Evolutionary conservation across 768 basidiomycete genomes (phyloP), one percentile per base, ranked within the genome.

Genomic region (Rhodotorula babjevae): DNA sequence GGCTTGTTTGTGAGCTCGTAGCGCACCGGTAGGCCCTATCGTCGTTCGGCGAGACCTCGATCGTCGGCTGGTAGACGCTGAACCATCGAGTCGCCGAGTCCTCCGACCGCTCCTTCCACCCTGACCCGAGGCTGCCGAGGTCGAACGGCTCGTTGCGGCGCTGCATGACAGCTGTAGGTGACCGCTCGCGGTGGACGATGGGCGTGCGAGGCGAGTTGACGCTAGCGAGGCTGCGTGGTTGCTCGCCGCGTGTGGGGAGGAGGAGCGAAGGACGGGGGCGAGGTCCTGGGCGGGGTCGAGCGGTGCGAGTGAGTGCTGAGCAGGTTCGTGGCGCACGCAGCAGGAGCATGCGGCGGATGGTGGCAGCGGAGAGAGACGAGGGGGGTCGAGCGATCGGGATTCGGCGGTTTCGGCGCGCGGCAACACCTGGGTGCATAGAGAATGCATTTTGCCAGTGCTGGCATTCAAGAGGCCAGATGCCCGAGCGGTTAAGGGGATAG

Each of bases 401-500:
- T 36, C 36, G 36, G 36, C 36, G 36, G 36, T 9, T n/a, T n/a
- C n/a, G n/a, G 9, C 36, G 36, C 9, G 36, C 36, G 36, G 36
- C 36, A 36, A 36, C n/a, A n/a, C n/a, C n/a, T n/a, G n/a, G n/a
- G n/a, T n/a, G n/a, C n/a, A n/a, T n/a, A n/a, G n/a, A n/a, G n/a
- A n/a, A n/a, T n/a, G n/a, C n/a, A n/a, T n/a, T n/a, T n/a, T n/a
- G n/a, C n/a, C n/a, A n/a, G n/a, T n/a, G n/a, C n/a, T n/a, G n/a
- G n/a, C 36, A 36, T 36, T 9, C 21, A 3, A 42, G 40, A n/a
- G 63, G 63, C 63, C 63, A 65, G 63, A 65, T 65, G 63, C 44
- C 63, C 63, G 63, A 65, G 63, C 63, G 63, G 63, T 65, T 65
- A 65, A 65, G 63, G 63, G 44, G 63, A 56, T 46, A 65, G 63